Evolutionary conservation across 2,329 filamentous ascomycete genomes (phyloP).

Genomic region (Sphaerulina vaccinii): DNA sequence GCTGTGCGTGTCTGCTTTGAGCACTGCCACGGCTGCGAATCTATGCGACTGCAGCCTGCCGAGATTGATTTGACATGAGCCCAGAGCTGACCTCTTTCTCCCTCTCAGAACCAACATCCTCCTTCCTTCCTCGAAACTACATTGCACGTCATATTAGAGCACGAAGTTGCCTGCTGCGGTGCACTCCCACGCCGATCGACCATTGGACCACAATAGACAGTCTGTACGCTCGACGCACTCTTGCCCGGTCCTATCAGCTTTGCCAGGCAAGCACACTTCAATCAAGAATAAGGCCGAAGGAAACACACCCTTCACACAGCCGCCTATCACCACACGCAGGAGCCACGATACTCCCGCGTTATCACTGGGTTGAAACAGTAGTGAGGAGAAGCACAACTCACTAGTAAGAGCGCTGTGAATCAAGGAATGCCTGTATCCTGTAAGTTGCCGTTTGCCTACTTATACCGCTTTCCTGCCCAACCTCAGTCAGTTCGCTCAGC

Average conservation of each 20-base stretch:
- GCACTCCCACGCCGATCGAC: constrained; percentile 11
- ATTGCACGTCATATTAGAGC: constrained; percentile 23
- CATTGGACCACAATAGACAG: constrained; percentile 20
- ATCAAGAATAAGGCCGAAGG: constrained; percentile 19
- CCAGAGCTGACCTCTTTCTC: constrained; percentile 19
- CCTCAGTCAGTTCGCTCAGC: neutral
- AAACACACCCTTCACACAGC: constrained; percentile 16
- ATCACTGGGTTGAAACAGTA: constrained; percentile 16
- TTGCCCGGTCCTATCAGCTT: constrained; percentile 18
- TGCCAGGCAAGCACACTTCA: constrained; percentile 17
- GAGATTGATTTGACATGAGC: constrained; percentile 25
- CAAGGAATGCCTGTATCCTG: constrained; percentile 33
- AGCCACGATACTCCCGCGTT: constrained; percentile 21
- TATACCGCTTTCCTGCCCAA: constrained; percentile 1
- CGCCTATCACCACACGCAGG: constrained; percentile 5
- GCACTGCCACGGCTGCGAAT: constrained; percentile 6
- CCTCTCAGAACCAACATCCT: constrained; percentile 9
- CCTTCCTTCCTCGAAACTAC: constrained; percentile 17
- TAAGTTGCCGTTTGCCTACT: constrained; percentile 29
- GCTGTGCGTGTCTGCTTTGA: constrained; percentile 1
- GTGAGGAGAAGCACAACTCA: constrained; percentile 24
- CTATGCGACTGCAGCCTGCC: constrained; percentile 26
- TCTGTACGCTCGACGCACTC: constrained; percentile 12
- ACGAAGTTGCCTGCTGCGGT: constrained; percentile 24
- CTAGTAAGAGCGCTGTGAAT: constrained; percentile 22